Percentiles rank a stretch among this genome's conserved stretches.
phyloP scores from a whole-genome alignment of 1,284 basidiomycete species.

The Cutaneotrichosporon arboriforme region DNA sequence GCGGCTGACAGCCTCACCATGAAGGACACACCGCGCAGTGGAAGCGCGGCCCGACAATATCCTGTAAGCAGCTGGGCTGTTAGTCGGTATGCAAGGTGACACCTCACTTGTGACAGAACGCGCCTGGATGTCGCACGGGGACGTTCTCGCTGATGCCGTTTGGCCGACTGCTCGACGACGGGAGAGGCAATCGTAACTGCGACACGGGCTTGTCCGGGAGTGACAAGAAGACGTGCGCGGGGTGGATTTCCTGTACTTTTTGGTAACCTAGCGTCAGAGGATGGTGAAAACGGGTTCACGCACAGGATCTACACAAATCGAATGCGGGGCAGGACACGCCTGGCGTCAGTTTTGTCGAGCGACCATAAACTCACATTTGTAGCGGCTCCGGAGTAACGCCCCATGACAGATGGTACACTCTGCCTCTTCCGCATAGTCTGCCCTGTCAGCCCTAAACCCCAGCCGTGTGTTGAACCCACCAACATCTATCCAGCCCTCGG shows the following conservation, averaged over 20 bases:
- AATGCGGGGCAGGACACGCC: slow-evolving; percentile 67
- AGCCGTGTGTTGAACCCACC: slow-evolving; percentile 56
- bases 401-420: slow-evolving; percentile 73
- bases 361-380: slow-evolving; percentile 58
- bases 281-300: slow-evolving; percentile 28
- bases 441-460: slow-evolving; percentile 4
- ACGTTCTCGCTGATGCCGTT: slow-evolving; percentile 1
- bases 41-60: slow-evolving; percentile 82
- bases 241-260: slow-evolving; percentile 77
- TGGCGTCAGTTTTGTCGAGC: slow-evolving; percentile 15
- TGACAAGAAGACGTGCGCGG: slow-evolving; percentile 72
- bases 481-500: slow-evolving; percentile 74
- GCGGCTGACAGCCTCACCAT: slow-evolving; percentile 29
- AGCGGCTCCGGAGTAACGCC: slow-evolving; percentile 59
- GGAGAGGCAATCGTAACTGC: slow-evolving; percentile 2
- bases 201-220: slow-evolving; percentile 56
- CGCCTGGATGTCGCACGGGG: slow-evolving; percentile 41
- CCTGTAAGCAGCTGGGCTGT: slow-evolving; percentile 65
- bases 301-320: slow-evolving; percentile 73
- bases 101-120: slow-evolving; percentile 59
- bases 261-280: slow-evolving; percentile 24
- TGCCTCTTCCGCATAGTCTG: slow-evolving; percentile 57
- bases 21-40: slow-evolving; percentile 76
- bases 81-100: not conserved
- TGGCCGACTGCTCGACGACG: not conserved